Evolutionary conservation across 2,329 filamentous ascomycete genomes (phyloP).

Genomic region (Cladophialophora yegresii): DNA sequence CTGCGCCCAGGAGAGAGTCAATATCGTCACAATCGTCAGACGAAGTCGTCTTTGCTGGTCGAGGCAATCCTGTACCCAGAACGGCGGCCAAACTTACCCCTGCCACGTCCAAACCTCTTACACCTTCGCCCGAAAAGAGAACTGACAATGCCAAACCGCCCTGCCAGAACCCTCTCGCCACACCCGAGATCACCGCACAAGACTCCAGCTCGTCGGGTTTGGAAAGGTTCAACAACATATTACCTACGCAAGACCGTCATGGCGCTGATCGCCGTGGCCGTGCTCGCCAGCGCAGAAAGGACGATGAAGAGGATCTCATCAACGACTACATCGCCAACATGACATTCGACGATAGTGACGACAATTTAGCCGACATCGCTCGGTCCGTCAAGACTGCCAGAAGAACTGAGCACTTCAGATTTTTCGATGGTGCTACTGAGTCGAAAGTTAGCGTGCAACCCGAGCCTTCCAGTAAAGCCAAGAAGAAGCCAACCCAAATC

Average conservation of each 20-base stretch:
- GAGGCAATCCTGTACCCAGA: conserved; percentile 15
- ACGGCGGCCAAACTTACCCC: neutral
- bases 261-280: conserved; percentile 14
- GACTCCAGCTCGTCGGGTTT: conserved; percentile 17
- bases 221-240: conserved; percentile 13
- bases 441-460: conserved; percentile 44
- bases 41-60: conserved; percentile 33
- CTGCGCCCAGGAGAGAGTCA: conserved; percentile 21
- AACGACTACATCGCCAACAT: conserved; percentile 66
- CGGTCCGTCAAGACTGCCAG: conserved; percentile 38
- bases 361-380: conserved; percentile 40
- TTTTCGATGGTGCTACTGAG: conserved; percentile 44
- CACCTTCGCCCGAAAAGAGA: neutral
- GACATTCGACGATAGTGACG: conserved; percentile 36
- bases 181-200: conserved; percentile 1
- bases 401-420: conserved; percentile 33
- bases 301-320: conserved; percentile 59
- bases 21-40: conserved; percentile 32
- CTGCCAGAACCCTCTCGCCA: neutral
- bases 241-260: conserved; percentile 8
- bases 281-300: conserved; percentile 20
- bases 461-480: conserved; percentile 18
- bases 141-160: neutral
- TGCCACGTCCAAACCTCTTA: conserved; percentile 1
- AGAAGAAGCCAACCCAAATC: neutral